These are phyloP conservation scores for Mortierella sp. DNA, from an alignment of 371 early-diverging fungal genomes.

Conservation along the genomic window DNA sequence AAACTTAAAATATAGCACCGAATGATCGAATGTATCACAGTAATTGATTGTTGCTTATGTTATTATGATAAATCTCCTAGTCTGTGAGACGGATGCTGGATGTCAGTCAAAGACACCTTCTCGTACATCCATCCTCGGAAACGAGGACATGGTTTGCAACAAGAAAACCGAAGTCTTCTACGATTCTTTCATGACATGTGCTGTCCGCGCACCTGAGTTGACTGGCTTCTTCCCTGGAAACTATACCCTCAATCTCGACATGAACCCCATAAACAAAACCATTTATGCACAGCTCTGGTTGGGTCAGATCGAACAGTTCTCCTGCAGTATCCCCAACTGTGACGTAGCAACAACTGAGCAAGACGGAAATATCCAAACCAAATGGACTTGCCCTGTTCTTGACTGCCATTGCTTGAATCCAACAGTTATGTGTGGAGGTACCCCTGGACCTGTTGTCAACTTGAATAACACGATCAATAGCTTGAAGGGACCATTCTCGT, in stretches of 20 bases:
- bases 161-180: slow-evolving; percentile 47
- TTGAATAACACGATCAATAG: slow-evolving; percentile 17
- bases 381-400: slow-evolving; percentile 38
- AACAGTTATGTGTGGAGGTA: slow-evolving; percentile 44
- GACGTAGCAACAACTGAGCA: slow-evolving; percentile 17
- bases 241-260: slow-evolving; percentile 33
- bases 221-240: slow-evolving; percentile 31
- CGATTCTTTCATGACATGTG: slow-evolving; percentile 39
- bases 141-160: slow-evolving; percentile 55
- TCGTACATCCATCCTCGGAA: slow-evolving; percentile 36
- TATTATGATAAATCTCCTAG: slow-evolving; percentile 2
- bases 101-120: slow-evolving; percentile 35
- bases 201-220: slow-evolving; percentile 23
- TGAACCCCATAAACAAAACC: slow-evolving; percentile 32
- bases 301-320: slow-evolving; percentile 40
- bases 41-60: background rate
- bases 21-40: background rate
- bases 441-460: slow-evolving; percentile 26
- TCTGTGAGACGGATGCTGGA: slow-evolving; percentile 38
- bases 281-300: slow-evolving; percentile 41
- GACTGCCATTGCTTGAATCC: slow-evolving; percentile 30
- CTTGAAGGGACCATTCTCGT: slow-evolving; percentile 44
- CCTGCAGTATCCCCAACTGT: slow-evolving; percentile 25
- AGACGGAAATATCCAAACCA: slow-evolving; percentile 19
- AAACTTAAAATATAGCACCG: background rate